Evolutionary conservation across 2,329 filamentous ascomycete species (phyloP).

Genomic region (Pyrenophora seminiperda): DNA sequence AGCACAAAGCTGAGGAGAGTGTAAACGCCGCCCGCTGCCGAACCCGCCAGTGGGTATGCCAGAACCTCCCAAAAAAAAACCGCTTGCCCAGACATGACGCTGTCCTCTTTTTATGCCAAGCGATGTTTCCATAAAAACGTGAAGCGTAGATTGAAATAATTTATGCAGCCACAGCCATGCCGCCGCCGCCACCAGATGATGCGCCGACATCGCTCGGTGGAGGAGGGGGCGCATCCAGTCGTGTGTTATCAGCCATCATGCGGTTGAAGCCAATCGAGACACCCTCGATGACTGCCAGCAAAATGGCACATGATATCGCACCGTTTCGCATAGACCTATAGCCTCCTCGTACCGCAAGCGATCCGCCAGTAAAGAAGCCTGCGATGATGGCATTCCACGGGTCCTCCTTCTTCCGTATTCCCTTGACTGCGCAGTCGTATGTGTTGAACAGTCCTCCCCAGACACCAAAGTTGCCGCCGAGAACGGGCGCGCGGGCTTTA

Average conservation of each 20-base stretch:
- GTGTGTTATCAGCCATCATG: slow-evolving; percentile 89
- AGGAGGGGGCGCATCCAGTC: slow-evolving; percentile 67
- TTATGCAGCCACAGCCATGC: slow-evolving; percentile 35
- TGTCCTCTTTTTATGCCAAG: slow-evolving; percentile 19
- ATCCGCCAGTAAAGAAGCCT: slow-evolving; percentile 88
- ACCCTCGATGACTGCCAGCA: slow-evolving; percentile 95
- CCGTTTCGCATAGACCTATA: slow-evolving; percentile 91
- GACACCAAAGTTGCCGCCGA: slow-evolving; percentile 96
- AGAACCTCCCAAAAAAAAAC: slow-evolving; percentile 31
- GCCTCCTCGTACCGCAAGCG: slow-evolving; percentile 88
- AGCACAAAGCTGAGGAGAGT: slow-evolving; percentile 45
- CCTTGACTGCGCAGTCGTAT: slow-evolving; percentile 96
- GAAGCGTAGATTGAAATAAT: slow-evolving; percentile 14
- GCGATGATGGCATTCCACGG: slow-evolving; percentile 98
- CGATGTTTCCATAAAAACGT: slow-evolving; percentile 19
- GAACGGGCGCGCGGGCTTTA: slow-evolving; percentile 93
- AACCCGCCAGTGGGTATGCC: slow-evolving; percentile 38
- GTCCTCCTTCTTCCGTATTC: slow-evolving; percentile 89
- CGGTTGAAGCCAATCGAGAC: slow-evolving; percentile 95
- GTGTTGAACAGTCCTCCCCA: slow-evolving; percentile 97
- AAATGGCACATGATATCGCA: slow-evolving; percentile 92
- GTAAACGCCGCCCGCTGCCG: slow-evolving; percentile 42
- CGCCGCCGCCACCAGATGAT: slow-evolving; percentile 24
- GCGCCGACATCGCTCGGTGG: slow-evolving; percentile 44
- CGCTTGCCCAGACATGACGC: slow-evolving; percentile 22